A percentile compares a stretch with the other conserved stretches of the same genome.
Evolutionary conservation across 2,329 filamentous ascomycete species (phyloP).

Genomic region (Xylariaceae sp.): DNA sequence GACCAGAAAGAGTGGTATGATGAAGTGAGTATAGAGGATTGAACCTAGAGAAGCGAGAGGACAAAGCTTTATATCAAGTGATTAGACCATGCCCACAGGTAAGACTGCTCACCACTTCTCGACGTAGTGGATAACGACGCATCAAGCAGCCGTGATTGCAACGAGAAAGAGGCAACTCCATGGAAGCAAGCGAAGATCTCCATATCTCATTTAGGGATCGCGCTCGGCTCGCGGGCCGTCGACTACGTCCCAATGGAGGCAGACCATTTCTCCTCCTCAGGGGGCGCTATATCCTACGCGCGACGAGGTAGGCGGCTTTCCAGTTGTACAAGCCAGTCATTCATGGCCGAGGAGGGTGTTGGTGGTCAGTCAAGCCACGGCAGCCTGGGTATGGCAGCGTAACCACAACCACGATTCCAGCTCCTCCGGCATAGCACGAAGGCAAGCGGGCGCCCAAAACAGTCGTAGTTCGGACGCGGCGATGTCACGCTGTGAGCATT

Average conservation of each 20-base stretch:
- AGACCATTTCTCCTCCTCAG: conserved; percentile 4
- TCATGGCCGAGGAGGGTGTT: no score
- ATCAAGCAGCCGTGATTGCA: not conserved
- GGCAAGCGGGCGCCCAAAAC: no score
- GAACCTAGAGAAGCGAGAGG: conserved; percentile 10
- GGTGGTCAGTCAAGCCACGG: no score
- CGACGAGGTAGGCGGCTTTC: no score
- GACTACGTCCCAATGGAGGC: conserved; percentile 5
- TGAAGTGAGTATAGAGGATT: conserved; percentile 9
- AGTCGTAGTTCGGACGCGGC: not conserved
- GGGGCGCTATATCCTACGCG: not conserved
- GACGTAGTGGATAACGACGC: not conserved
- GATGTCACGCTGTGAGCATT: not conserved
- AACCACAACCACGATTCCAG: no score
- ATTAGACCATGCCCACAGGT: not conserved
- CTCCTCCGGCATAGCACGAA: no score
- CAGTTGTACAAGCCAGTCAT: no score
- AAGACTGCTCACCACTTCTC: no score
- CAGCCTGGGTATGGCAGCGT: no score
- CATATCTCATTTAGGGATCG: conserved; percentile 3
- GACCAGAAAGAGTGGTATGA: conserved; percentile 4
- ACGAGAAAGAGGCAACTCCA: no score
- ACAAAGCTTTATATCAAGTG: conserved; percentile 12
- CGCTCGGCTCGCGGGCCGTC: conserved; percentile 16
- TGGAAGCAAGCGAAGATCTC: not conserved